Base-by-base conservation (phyloP, 2,329 filamentous ascomycete genomes). In the Fusarium agapanthi region DNA sequence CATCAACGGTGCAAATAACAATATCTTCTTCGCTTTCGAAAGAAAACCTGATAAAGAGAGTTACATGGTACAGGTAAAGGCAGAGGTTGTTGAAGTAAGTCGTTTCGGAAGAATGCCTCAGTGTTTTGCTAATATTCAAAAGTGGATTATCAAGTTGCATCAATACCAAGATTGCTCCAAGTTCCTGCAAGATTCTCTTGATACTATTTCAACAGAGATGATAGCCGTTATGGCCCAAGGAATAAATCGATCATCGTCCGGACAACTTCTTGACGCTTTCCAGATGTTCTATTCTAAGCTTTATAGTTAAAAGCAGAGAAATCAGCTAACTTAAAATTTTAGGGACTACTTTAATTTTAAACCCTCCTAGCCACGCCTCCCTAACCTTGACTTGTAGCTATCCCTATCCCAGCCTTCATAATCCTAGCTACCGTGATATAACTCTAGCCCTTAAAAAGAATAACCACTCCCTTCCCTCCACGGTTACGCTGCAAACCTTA, bases 401-500 rank as follows among this genome's bases (percentile, higher is more conserved):
- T 30, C 28, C 9, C 28, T 30, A 30, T 30, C 28, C 28, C 28
- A 30, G 28, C 28, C 28, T 30, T 30, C 28, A 30, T 30, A 30
- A 30, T 30, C 28, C 28, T 30, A 30, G 28, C 28, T 30, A 30
- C 28, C 9, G 9, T 30, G 9, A 30, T 30, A 30, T 30, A 30
- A 30, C 28, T 30, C 28, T 30, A 30, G 9, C 28, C 28, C 28
- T 9, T 30, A 30, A 30, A 30, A 30, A 30, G n/a, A 30, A 30
- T 30, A 30, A 30, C 28, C 9, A 30, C 28, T 30, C 32, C 14
- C 14, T 34, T 34, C 14, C 32, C 32, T 34, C 3, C 0, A 34
- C 3, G 0, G 7, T 34, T 34, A 34, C 14, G 7, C 14, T 0
- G 1, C 1, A 34, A 16, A 1, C 14, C 1, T 34, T 34, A 4